A percentile compares a stretch with the other conserved stretches of the same genome.
These are phyloP conservation scores for Sphagnum contortum DNA, from an alignment of 225 moss, liverwort and hornwort species.

Conservation along the genomic window DNA sequence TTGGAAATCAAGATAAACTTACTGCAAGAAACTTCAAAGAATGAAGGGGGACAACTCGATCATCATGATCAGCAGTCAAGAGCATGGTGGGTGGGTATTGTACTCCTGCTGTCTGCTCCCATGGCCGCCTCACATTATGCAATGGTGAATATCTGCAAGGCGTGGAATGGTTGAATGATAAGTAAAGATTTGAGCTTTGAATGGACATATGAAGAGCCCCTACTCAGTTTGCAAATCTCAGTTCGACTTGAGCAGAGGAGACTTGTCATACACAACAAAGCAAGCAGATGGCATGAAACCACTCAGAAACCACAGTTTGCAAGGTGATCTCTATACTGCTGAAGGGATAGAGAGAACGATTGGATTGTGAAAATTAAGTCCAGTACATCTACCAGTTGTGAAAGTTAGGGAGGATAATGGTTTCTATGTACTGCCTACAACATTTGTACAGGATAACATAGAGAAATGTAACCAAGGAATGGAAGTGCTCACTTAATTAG, in stretches of 20 bases:
- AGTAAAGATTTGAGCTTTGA: no score
- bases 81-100: constrained; percentile 68
- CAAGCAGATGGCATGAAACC: no score
- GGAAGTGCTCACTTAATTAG: constrained; percentile 32
- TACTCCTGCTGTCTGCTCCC: constrained; percentile 34
- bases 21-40: constrained; percentile 48
- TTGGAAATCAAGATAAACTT: constrained; percentile 1
- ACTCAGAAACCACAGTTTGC: no score
- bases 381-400: no score
- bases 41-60: constrained; percentile 88
- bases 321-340: no score
- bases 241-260: no score
- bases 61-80: constrained; percentile 83
- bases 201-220: no score
- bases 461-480: not conserved
- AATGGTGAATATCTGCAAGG: constrained; percentile 32
- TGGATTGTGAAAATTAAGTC: not conserved
- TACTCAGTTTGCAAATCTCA: no score
- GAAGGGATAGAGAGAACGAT: not conserved
- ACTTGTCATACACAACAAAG: no score
- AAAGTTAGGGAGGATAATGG: no score
- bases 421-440: not conserved
- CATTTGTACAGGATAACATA: no score
- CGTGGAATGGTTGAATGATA: constrained; percentile 4
- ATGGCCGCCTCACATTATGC: constrained; percentile 46